Base-by-base conservation (phyloP, 768 basidiomycete genomes). In the Gymnopilus dilepis region DNA sequence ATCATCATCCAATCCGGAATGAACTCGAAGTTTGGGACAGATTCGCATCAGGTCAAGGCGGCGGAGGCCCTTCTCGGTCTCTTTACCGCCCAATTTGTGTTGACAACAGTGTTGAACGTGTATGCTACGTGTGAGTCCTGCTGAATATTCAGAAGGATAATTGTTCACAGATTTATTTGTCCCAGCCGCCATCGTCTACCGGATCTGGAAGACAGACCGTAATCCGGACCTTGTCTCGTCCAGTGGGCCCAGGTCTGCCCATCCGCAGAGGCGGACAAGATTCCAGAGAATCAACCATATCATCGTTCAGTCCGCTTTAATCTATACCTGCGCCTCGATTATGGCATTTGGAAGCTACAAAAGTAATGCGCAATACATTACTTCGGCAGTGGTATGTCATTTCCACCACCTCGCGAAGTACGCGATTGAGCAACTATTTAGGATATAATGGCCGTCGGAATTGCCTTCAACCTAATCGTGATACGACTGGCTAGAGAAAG, bases 331-430 rank as follows among this genome's bases (percentile, higher is more conserved):
- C 2, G 21, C 55, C 4, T 56, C 53, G 24, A 37, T 38, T 13
- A 61, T 56, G 38, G 37, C 60, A 5, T 56, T 61, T 33, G 60
- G 22, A 28, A 61, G 45, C 26, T 56, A 61, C 30, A 61, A 61
- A 26, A 61, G 60, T 19, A 56, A 56, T 21, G 54, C 45, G 2
- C 34, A 56, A 26, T 61, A 61, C 38, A 61, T 61, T 13, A 61
- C 55, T 12, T 61, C 60, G 15, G 60, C 60, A 4, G 54, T 56
- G 22, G 60, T 61, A 34, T 7, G 47, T 43, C 21, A 8, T 21
- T 15, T 37, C 21, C 22, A n/a, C n/a, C n/a, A n/a, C n/a, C n/a
- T n/a, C n/a, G n/a, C n/a, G n/a, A n/a, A n/a, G n/a, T n/a, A n/a
- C n/a, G n/a, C n/a, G n/a, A n/a, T n/a, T n/a, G n/a, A n/a, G 24